Evolutionary conservation across 371 early-diverging fungal species (phyloP).

Genomic region (Nematocida sp.): DNA sequence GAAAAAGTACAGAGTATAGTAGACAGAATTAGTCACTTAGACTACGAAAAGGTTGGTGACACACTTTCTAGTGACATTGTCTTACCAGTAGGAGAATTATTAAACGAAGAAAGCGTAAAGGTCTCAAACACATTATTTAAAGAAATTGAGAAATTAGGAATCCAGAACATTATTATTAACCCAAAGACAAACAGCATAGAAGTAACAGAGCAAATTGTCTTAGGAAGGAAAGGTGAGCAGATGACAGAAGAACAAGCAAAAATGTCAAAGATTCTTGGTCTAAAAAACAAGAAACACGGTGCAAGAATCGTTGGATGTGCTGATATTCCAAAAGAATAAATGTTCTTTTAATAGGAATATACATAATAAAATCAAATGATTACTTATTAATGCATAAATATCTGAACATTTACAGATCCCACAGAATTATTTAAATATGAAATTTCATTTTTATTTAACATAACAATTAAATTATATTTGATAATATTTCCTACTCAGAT

Average conservation of each 20-base stretch:
- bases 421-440: too few relatives aligned
- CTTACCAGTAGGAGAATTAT: constrained; percentile 41
- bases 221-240: constrained; percentile 34
- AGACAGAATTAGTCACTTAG: not conserved
- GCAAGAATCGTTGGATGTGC: constrained; percentile 16
- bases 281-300: constrained; percentile 37
- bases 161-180: constrained; percentile 25
- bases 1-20: constrained; percentile 23
- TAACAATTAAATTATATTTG: not conserved
- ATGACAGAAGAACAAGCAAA: constrained; percentile 48
- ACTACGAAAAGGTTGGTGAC: constrained; percentile 42
- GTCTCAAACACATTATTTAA: constrained; percentile 51
- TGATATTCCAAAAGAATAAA: constrained; percentile 43
- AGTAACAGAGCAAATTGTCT: constrained; percentile 38
- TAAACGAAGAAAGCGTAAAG: constrained; percentile 35
- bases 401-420: too few relatives aligned
- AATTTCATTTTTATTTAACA: too few relatives aligned
- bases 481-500: not conserved
- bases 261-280: constrained; percentile 41
- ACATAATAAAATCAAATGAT: too few relatives aligned
- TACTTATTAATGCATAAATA: too few relatives aligned
- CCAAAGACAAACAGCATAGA: constrained; percentile 59
- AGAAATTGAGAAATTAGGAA: constrained; percentile 33
- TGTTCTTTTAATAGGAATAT: too few relatives aligned
- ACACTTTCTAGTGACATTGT: constrained; percentile 19